A percentile compares a stretch with the other conserved stretches of the same genome.
phyloP scores from a whole-genome alignment of 2,329 filamentous ascomycete genomes.

The Colletotrichum australisinense region DNA sequence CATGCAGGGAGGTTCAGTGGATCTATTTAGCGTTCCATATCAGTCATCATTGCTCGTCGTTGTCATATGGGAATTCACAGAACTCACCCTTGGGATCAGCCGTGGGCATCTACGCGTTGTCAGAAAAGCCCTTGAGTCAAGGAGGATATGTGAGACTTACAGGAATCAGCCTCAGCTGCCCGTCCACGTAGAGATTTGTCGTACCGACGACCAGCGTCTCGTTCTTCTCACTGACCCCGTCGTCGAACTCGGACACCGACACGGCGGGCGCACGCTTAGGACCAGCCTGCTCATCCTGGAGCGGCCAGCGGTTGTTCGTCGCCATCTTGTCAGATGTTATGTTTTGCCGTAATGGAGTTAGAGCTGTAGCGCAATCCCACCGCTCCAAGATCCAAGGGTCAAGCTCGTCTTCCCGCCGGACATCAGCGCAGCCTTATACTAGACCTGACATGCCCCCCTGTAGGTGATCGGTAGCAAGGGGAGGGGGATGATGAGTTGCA shows the following conservation, averaged over 20 bases:
- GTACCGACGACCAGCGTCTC: slow-evolving; percentile 39
- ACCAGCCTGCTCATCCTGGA: slow-evolving; percentile 26
- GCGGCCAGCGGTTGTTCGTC: slow-evolving; percentile 24
- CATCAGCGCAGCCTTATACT: slow-evolving; percentile 23
- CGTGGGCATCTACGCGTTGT: slow-evolving; percentile 38
- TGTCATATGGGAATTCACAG: neutral
- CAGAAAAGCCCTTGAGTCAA: neutral
- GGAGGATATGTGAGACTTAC: slow-evolving; percentile 21
- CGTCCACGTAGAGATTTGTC: slow-evolving; percentile 37
- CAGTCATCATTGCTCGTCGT: neutral
- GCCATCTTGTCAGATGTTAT: slow-evolving; percentile 13
- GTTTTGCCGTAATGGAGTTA: neutral
- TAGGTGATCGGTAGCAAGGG: neutral
- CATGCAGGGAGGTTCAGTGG: slow-evolving; percentile 44
- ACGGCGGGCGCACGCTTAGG: slow-evolving; percentile 9
- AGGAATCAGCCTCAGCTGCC: slow-evolving; percentile 38
- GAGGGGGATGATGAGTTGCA: neutral
- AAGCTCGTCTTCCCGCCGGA: neutral
- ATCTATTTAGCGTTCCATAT: slow-evolving; percentile 35
- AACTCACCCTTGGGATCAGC: slow-evolving; percentile 44
- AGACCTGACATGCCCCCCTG: neutral
- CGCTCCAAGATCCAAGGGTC: neutral
- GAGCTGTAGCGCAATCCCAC: slow-evolving; percentile 4
- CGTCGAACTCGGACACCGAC: slow-evolving; percentile 8
- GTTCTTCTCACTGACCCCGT: neutral